Evolutionary conservation across 164 flowering plant species (phyloP), one percentile per base, ranked within the genome.

Genomic region (Taxillus chinensis): DNA sequence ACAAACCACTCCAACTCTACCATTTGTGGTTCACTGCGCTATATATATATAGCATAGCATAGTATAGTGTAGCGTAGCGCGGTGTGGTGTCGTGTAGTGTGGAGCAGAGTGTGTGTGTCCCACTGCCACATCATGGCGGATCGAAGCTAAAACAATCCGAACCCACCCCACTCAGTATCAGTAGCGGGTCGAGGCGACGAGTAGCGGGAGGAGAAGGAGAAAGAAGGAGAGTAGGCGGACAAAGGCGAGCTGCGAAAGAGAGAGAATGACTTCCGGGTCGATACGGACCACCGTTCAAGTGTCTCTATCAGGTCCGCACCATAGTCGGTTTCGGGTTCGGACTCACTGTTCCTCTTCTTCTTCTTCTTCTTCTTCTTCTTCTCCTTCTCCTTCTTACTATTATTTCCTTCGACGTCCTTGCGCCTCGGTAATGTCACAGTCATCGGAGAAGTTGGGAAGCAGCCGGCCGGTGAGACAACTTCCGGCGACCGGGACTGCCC

Each of bases 151-250:
- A 85, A 85, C 4, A 83, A 77, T n/a, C 84, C 87, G 39, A 74
- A 78, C 46, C 73, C 83, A 16, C 80, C 90, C 90, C 90, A 85
- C 9, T 86, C 83, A 0, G 79, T 65, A 54, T 83, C 88, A 2
- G 58, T 50, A 3, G 63, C 69, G 3, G 72, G 64, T 45, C 72
- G 70, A 2, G 82, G 83, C 37, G 87, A 80, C 2, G 77, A 74
- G 49, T 10, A 57, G 41, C 9, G 43, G 3, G 82, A 82, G 8
- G 74, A 64, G 60, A 70, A 59, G 2, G 17, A 51, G 6, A 78
- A 67, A 5, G 80, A 80, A 6, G 72, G 62, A 58, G 72, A 59
- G 3, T 6, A 51, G 10, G 79, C 65, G 3, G 80, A 80, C 54
- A 67, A 58, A 2, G 75, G 74, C 2, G 86, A 80, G 62, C 59